phyloP scores from a whole-genome alignment of 2,329 filamentous ascomycete genomes.

The Epichloe brachyelytri region DNA sequence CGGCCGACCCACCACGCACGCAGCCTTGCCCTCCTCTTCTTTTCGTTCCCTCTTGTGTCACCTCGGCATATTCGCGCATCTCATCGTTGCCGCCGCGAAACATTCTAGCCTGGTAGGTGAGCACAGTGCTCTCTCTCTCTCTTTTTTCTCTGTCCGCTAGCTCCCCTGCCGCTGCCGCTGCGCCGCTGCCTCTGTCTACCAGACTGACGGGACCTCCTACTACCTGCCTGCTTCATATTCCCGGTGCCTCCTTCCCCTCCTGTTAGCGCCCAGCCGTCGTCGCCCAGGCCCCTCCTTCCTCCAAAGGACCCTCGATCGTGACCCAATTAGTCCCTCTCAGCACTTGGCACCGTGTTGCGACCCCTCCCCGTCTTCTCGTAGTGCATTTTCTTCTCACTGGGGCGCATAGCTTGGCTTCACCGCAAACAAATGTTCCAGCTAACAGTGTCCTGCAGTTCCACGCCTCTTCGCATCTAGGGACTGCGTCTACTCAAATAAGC shows the following conservation, averaged over 20 bases:
- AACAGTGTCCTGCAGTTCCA: slow-evolving; percentile 1
- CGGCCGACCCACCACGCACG: not conserved
- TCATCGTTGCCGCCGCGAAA: not conserved
- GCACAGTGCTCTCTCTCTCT: not conserved
- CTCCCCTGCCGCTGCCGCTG: not conserved
- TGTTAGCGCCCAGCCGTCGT: not conserved
- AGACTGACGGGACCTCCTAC: no score
- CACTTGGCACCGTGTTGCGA: not conserved
- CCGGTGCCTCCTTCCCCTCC: not conserved
- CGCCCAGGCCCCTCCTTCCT: not conserved
- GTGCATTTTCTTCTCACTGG: not conserved
- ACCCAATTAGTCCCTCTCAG: not conserved
- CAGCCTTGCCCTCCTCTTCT: not conserved
- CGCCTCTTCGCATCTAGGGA: not conserved
- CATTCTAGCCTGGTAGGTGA: not conserved
- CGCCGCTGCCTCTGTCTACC: not conserved
- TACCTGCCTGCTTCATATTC: no score
- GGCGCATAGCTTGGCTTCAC: not conserved
- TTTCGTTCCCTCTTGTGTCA: not conserved
- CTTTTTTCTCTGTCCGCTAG: not conserved
- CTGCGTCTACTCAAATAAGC: not conserved
- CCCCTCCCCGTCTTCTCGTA: not conserved
- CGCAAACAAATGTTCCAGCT: not conserved
- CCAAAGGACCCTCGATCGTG: not conserved
- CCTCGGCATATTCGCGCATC: not conserved